These are phyloP conservation scores for Cephalotrichum gorgonifer DNA, from an alignment of 2,329 filamentous ascomycete species.

Conservation along the genomic window DNA sequence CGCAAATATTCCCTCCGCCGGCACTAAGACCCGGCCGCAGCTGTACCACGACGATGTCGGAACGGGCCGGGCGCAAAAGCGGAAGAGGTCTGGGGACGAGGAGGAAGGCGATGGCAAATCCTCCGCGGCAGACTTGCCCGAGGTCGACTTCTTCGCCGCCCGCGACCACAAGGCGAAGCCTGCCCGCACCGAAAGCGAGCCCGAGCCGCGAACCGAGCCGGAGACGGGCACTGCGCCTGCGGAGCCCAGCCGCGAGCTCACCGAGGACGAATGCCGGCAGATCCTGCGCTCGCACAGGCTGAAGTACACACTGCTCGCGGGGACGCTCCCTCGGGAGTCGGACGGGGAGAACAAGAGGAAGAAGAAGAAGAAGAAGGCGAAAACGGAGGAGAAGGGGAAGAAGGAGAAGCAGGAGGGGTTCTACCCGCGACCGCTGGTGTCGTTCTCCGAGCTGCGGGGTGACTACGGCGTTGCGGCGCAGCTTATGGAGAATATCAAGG, in stretches of 20 bases:
- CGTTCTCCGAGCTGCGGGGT: conserved; percentile 62
- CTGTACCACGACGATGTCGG: conserved; percentile 51
- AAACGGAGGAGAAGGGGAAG: conserved; percentile 23
- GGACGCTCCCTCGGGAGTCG: conserved; percentile 35
- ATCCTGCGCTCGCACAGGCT: conserved; percentile 72
- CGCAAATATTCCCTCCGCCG: conserved; percentile 51
- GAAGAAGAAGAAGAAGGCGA: conserved; percentile 31
- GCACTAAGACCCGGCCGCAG: conserved; percentile 55
- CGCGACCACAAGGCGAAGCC: conserved; percentile 20
- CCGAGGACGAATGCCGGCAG: conserved; percentile 62
- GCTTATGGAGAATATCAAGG: conserved; percentile 66
- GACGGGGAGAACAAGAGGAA: conserved; percentile 33
- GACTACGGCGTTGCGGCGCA: conserved; percentile 64
- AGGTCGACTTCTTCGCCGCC: conserved; percentile 50
- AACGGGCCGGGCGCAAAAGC: conserved; percentile 34
- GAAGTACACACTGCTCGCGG: conserved; percentile 69
- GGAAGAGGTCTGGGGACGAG: conserved; percentile 36
- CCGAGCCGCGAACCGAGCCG: conserved; percentile 6
- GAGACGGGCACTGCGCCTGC: conserved; percentile 10
- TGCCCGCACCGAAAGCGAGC: conserved; percentile 5
- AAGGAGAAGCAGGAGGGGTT: conserved; percentile 51
- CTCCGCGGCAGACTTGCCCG: conserved; percentile 24
- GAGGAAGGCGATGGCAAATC: conserved; percentile 15
- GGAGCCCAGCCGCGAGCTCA: conserved; percentile 28
- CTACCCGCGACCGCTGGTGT: conserved; percentile 68